Base-by-base conservation (phyloP, 306 rosid genomes). In the Vicia faba region DNA sequence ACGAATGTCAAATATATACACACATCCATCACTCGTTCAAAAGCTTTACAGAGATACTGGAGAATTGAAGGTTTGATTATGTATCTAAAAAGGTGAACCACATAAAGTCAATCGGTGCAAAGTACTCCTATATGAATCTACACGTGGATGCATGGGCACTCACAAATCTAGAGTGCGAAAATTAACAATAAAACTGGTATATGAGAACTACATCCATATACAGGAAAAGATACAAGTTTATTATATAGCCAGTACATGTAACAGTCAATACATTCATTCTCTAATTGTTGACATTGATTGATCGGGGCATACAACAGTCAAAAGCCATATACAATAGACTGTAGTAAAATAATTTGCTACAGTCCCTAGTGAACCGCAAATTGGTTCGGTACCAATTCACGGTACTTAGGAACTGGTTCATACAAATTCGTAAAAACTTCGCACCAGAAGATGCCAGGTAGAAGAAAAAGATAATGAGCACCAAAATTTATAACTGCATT, bases 21-120 rank as follows among this genome's bases (percentile, higher is more conserved):
- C 9, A 50, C 59, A 65, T 41, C 13, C 68, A 78, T 53, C 74
- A 49, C 3, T 49, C 46, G 29, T 55, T 60, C 60, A 48, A 45
- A 45, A 57, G 12, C 49, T n/a, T 3, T 64, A n/a, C n/a, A 1
- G 45, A 65, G 49, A 49, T 35, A 39, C 5, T 45, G 26, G 60
- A 57, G 2, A 56, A n/a, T 31, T 65, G 23, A 54, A 23, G 45
- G 29, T 28, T 35, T 61, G 19, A 20, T 20, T 56, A 23, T 23
- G 31, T 15, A 58, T 11, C 9, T 35, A 16, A 57, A 57, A 55
- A 74, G 51, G 19, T 48, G 38, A 51, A n/a, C 31, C 48, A 3
- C 61, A 14, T 2, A 14, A 41, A 31, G 39, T 18, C 49, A 44
- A 68, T 19, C 43, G 7, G 14, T 35, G 44, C 67, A 23, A 20